phyloP scores from a whole-genome alignment of 208 protist genomes.

The Porcisia hertigi region DNA sequence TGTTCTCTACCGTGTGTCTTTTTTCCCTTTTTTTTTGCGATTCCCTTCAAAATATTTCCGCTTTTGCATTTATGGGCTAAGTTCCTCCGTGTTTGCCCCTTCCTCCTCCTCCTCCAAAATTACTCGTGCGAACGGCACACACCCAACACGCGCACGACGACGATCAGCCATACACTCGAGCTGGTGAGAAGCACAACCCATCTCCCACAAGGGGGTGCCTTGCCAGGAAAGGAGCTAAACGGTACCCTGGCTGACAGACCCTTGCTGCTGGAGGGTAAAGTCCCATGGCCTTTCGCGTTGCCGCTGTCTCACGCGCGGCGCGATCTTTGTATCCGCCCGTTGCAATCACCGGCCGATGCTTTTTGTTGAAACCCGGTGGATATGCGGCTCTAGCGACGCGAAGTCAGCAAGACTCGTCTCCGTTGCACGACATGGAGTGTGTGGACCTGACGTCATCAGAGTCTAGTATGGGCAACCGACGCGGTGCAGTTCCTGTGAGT shows the following conservation, averaged over 20 bases:
- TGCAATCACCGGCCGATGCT: constrained; percentile 31
- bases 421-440: constrained; percentile 13
- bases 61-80: too few relatives aligned
- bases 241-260: not conserved
- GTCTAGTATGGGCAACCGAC: not conserved
- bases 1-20: not conserved
- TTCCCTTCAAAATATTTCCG: too few relatives aligned
- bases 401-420: not conserved
- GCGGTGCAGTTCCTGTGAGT: constrained; percentile 32
- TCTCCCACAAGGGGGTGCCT: not conserved
- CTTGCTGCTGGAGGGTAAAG: not conserved
- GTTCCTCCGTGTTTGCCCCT: too few relatives aligned
- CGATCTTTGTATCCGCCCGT: constrained; percentile 19
- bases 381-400: not conserved
- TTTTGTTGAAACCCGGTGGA: constrained; percentile 16
- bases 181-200: too few relatives aligned
- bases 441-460: constrained; percentile 23
- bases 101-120: too few relatives aligned
- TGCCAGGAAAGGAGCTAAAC: not conserved
- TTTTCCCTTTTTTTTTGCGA: too few relatives aligned
- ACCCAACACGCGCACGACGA: too few relatives aligned
- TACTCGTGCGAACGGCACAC: too few relatives aligned
- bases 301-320: not conserved
- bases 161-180: too few relatives aligned
- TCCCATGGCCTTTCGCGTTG: not conserved